These are phyloP conservation scores for Oryza meridionalis DNA, from an alignment of 176 grass and related monocot species.

Conservation along the genomic window DNA sequence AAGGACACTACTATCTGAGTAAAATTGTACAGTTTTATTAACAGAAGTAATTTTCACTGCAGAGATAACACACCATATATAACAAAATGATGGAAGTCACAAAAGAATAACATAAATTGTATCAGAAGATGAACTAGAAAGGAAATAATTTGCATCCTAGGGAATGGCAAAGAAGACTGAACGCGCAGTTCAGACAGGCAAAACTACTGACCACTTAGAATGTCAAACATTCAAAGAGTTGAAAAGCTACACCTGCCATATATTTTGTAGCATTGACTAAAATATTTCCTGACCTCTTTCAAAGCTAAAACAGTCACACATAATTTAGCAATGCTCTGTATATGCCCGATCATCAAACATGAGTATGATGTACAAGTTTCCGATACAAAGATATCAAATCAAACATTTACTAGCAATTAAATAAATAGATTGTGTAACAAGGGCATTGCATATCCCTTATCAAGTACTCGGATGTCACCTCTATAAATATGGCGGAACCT, in stretches of 20 bases:
- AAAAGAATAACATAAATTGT: neutral
- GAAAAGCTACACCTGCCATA: slow-evolving; percentile 4
- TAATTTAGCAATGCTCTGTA: neutral
- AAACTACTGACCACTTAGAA: neutral
- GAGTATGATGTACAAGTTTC: slow-evolving; percentile 13
- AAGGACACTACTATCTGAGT: neutral
- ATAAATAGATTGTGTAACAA: neutral
- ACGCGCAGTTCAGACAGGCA: neutral
- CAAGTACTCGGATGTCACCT: slow-evolving; percentile 51
- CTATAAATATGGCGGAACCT: slow-evolving; percentile 97
- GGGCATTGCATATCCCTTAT: neutral
- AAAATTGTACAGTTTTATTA: neutral
- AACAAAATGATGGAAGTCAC: neutral
- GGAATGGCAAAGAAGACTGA: neutral
- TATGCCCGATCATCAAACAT: slow-evolving; percentile 2
- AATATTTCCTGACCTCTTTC: neutral
- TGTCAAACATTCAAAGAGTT: neutral
- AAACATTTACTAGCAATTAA: neutral
- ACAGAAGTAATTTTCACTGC: neutral
- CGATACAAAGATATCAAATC: neutral
- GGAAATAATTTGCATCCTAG: neutral
- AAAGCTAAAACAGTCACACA: neutral
- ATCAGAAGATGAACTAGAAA: neutral
- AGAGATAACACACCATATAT: neutral
- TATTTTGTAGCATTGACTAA: slow-evolving; percentile 8